phyloP scores from a whole-genome alignment of 306 rosid species.

The Cucurbita ficifolia region DNA sequence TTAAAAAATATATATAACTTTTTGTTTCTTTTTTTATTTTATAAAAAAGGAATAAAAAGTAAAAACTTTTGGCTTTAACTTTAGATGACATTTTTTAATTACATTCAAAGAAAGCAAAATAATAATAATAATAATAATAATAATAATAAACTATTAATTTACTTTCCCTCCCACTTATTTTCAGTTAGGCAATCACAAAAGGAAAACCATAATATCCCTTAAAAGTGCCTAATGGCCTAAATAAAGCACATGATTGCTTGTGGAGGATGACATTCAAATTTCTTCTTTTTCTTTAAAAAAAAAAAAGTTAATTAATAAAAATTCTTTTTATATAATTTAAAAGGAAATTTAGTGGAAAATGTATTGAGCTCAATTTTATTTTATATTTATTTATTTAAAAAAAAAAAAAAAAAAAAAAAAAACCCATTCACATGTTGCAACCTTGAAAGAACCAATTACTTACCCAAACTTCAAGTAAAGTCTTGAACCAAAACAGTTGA shows the following conservation, averaged over 20 bases:
- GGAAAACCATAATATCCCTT: not conserved
- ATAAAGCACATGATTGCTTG: not conserved
- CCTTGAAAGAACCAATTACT: conserved; percentile 11
- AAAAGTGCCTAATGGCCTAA: not conserved
- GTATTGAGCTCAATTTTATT: no score
- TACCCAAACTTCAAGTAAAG: conserved; percentile 10
- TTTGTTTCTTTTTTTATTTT: not conserved
- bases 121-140: no score
- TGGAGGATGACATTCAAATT: not conserved
- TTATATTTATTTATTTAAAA: no score
- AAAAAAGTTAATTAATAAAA: no score
- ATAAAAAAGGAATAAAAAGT: not conserved
- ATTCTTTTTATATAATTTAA: no score
- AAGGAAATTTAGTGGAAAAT: no score
- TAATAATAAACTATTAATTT: not conserved
- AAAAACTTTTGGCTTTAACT: not conserved
- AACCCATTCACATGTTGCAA: conserved; percentile 6
- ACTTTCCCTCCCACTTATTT: not conserved
- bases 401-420: no score
- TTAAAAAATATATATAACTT: not conserved
- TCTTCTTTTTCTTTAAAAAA: not conserved
- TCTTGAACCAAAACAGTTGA: not conserved
- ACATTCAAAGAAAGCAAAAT: not conserved
- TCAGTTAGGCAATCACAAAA: not conserved
- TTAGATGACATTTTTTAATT: not conserved